These are phyloP conservation scores for Hibiscus syriacus DNA, from an alignment of 345 rosid species.

Conservation along the genomic window DNA sequence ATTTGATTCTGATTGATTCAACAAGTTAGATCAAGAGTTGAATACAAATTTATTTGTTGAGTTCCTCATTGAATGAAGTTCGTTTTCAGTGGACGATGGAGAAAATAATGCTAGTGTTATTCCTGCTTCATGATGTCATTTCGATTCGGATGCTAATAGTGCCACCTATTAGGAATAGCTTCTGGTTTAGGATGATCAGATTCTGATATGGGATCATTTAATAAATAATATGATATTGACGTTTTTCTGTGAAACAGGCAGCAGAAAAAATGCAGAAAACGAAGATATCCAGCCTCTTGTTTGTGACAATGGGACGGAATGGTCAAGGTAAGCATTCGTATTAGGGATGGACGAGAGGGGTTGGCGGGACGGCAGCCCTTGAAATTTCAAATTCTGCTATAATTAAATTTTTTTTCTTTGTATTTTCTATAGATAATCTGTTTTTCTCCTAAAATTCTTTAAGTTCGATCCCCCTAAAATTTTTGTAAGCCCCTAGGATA, in stretches of 20 bases:
- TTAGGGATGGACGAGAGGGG: too few species aligned
- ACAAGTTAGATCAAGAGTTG: neutral
- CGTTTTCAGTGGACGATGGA: neutral
- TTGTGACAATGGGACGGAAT: constrained; percentile 39
- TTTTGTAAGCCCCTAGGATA: too few species aligned
- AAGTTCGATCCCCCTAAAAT: too few species aligned
- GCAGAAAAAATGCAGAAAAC: constrained; percentile 43
- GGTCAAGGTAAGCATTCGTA: constrained; percentile 31
- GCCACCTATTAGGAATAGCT: neutral
- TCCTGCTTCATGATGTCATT: too few species aligned
- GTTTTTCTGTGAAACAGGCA: constrained; percentile 15
- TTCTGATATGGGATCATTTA: too few species aligned
- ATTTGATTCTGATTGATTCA: too few species aligned
- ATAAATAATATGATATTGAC: neutral
- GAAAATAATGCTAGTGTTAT: neutral
- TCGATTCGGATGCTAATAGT: neutral
- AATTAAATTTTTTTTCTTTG: too few species aligned
- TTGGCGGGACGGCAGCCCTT: too few species aligned
- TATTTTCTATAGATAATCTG: too few species aligned
- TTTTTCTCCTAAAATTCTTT: too few species aligned
- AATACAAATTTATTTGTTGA: neutral
- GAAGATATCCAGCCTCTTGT: constrained; percentile 57
- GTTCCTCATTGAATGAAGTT: neutral
- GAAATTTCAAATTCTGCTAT: too few species aligned
- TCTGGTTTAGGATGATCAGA: neutral